Base-by-base conservation (phyloP, 2,329 filamentous ascomycete species). In the Nothophoma quercina region DNA sequence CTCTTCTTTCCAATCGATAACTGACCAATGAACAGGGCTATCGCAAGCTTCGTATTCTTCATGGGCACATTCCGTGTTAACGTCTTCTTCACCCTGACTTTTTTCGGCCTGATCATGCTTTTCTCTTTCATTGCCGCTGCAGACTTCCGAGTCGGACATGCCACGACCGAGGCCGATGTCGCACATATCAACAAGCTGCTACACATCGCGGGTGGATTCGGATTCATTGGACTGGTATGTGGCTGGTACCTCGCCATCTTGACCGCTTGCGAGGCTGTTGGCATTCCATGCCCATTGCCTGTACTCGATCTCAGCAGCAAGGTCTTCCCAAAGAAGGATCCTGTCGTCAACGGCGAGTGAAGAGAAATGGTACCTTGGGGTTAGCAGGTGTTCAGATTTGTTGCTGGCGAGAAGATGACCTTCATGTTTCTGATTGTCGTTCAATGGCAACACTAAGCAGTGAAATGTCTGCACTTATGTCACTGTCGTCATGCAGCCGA, bases 121-220 rank as follows among this genome's bases (percentile, higher is more conserved):
- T 62, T 63, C 30, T 54, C 59, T 1, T 63, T 65, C 43, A 56
- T 63, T 34, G 59, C 57, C 8, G 60, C 60, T 6, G 57, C 60
- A 3, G 55, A 62, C 12, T 63, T 63, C 23, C 30, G 51, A 2
- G 44, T 63, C 7, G 55, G 36, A 8, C 34, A 39, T 6, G 54
- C 57, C 9, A 55, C 53, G 1, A 53, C 53, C 3, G 59, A 47
- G 30, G 55, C 62, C 2, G 59, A 59, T n/a, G 9, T 63, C 13
- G 44, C 47, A 22, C 53, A 62, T 7, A 59, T 62, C 36, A 22
- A 40, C 4, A 62, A 54, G 19, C 29, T 65, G 33, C 34, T 62
- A 10, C 50, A 39, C 12, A 53, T 62, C 18, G 60, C 51, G 1
- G 59, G 59, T 13, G 56, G 59, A 1, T 62, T 65, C 12, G 55